These are phyloP conservation scores for Crithidia fasciculata DNA, from an alignment of 208 protist species.

Conservation along the genomic window DNA sequence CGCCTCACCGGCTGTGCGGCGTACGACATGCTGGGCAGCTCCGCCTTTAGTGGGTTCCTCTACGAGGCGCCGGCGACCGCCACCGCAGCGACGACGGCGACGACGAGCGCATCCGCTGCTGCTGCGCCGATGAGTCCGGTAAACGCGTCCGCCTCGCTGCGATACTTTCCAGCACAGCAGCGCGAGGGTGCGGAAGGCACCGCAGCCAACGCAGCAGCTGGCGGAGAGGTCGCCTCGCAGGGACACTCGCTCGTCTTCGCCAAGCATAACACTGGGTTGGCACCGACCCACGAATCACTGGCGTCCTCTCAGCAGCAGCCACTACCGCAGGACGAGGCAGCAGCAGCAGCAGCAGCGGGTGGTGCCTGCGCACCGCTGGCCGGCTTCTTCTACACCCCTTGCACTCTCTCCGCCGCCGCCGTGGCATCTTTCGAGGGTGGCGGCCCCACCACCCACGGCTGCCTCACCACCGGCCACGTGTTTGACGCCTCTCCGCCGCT, in stretches of 20 bases:
- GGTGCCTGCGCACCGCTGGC: neutral
- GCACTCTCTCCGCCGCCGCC: conserved; percentile 9
- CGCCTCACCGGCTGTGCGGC: conserved; percentile 41
- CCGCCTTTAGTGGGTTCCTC: conserved; percentile 31
- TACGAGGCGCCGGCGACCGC: conserved; percentile 12
- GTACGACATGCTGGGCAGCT: conserved; percentile 60
- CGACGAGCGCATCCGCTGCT: conserved; percentile 8
- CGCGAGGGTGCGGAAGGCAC: neutral
- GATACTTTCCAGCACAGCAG: neutral
- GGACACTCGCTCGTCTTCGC: neutral
- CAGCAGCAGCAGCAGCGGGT: conserved; percentile 3
- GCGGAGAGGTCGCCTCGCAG: conserved; percentile 27
- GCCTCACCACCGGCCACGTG: too few relatives aligned
- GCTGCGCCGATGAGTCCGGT: conserved; percentile 4
- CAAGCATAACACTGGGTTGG: neutral
- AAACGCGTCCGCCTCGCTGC: conserved; percentile 7
- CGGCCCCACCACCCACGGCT: too few relatives aligned
- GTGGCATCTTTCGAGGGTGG: neutral
- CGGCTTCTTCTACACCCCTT: conserved; percentile 26
- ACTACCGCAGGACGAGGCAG: too few relatives aligned
- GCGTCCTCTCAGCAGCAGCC: conserved; percentile 16
- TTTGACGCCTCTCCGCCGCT: neutral
- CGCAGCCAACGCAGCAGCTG: neutral
- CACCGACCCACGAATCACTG: conserved; percentile 2
- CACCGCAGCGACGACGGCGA: conserved; percentile 7